Evolutionary conservation across 1,284 basidiomycete genomes (phyloP).

Genomic region (Fomitopsis palustris): DNA sequence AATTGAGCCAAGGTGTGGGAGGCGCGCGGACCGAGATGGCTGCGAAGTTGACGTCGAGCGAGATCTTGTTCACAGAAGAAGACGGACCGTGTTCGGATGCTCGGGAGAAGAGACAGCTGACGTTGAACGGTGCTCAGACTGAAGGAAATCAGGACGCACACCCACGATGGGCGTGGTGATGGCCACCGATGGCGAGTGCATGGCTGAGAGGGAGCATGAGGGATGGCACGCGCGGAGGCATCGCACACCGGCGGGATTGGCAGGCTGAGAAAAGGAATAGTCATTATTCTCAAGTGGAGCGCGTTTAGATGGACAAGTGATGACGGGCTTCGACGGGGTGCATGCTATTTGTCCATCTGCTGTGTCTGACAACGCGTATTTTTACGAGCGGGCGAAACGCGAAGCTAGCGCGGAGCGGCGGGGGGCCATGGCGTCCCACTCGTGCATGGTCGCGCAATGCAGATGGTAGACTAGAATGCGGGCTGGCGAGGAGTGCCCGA

Average conservation of each 20-base stretch:
- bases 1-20: background rate
- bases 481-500: background rate
- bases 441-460: background rate
- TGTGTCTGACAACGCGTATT: background rate
- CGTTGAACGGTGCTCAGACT: background rate
- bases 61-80: background rate
- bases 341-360: background rate
- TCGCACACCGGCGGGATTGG: background rate
- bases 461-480: background rate
- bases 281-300: background rate
- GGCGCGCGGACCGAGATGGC: background rate
- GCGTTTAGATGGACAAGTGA: background rate
- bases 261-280: background rate
- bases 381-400: background rate
- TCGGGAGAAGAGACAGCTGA: background rate
- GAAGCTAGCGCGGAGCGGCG: background rate
- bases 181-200: background rate
- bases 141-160: background rate
- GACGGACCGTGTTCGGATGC: background rate
- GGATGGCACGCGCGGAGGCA: background rate
- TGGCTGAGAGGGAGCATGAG: background rate
- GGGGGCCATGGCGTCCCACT: background rate
- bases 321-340: background rate
- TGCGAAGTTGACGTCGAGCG: background rate
- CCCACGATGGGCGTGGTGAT: background rate